phyloP scores from a whole-genome alignment of 768 basidiomycete genomes.

The Mycena maculata region DNA sequence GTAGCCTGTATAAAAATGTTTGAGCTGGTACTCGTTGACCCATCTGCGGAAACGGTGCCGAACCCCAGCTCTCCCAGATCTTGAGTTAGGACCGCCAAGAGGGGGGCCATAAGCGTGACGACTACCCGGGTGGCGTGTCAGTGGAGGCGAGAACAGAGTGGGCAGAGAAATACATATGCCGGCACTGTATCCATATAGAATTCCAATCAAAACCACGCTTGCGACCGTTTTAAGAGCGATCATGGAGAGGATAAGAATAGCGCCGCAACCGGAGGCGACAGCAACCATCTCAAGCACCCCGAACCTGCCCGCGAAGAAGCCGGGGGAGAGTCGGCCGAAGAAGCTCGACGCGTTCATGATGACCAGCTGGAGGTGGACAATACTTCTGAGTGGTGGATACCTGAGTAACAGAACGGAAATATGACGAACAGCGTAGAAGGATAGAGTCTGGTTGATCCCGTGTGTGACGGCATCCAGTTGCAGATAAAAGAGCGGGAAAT shows the following conservation, averaged over 20 bases:
- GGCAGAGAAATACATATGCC: slow-evolving; percentile 46
- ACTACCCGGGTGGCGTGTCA: slow-evolving; percentile 33
- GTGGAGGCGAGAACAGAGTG: slow-evolving; percentile 5
- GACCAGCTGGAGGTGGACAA: slow-evolving; percentile 40
- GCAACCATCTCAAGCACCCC: slow-evolving; percentile 46
- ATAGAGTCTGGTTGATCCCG: slow-evolving; percentile 43
- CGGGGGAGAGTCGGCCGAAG: slow-evolving; percentile 51
- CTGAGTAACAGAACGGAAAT: neutral
- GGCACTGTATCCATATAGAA: slow-evolving; percentile 47
- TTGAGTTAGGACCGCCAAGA: slow-evolving; percentile 43
- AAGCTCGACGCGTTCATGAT: slow-evolving; percentile 52
- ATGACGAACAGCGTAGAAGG: slow-evolving; percentile 49
- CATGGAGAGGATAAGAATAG: slow-evolving; percentile 47
- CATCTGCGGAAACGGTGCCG: neutral
- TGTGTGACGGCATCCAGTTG: slow-evolving; percentile 50
- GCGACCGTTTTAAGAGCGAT: slow-evolving; percentile 41
- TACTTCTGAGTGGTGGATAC: neutral
- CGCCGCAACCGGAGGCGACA: slow-evolving; percentile 35
- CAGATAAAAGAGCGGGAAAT: slow-evolving; percentile 50
- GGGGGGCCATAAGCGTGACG: slow-evolving; percentile 45
- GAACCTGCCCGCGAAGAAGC: slow-evolving; percentile 44
- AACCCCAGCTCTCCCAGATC: slow-evolving; percentile 52
- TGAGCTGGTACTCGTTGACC: neutral
- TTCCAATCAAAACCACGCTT: slow-evolving; percentile 41
- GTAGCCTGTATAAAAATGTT: neutral